These are phyloP conservation scores for Cucumis melo DNA, from an alignment of 306 rosid species.

Conservation along the genomic window DNA sequence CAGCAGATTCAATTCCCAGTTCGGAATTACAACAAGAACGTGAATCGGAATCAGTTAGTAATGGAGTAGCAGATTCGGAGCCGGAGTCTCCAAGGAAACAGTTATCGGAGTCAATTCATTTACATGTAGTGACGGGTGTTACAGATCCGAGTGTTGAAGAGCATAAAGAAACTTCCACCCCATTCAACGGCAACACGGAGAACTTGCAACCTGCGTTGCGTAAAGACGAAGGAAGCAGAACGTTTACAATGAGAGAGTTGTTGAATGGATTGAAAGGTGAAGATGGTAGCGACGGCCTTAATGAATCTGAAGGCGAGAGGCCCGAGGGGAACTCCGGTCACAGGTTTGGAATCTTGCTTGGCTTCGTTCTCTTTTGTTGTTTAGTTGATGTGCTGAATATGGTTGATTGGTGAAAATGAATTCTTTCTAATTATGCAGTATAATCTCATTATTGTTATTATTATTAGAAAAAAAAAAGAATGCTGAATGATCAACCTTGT, in stretches of 20 bases:
- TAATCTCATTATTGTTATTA: background rate
- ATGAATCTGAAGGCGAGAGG: constrained; percentile 37
- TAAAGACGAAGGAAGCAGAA: constrained; percentile 78
- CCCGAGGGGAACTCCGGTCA: constrained; percentile 43
- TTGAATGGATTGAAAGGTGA: constrained; percentile 60
- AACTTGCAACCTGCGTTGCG: constrained; percentile 34
- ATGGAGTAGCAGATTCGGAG: background rate
- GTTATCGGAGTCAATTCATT: background rate
- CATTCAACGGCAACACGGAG: constrained; percentile 6
- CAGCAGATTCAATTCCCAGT: background rate
- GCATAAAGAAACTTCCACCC: constrained; percentile 18
- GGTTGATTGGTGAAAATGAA: background rate
- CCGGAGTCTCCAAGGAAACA: background rate
- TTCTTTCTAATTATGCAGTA: background rate
- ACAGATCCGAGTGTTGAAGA: constrained; percentile 24
- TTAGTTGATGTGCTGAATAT: background rate
- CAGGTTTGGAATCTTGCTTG: constrained; percentile 28
- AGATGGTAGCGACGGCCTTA: constrained; percentile 17
- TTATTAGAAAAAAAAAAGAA: background rate
- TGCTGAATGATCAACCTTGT: background rate
- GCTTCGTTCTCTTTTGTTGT: background rate
- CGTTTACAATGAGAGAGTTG: constrained; percentile 94
- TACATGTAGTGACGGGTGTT: constrained; percentile 4
- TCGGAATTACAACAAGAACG: background rate
- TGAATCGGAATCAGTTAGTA: background rate